Conservation (phyloP, 208 protist genomes). For the Leishmania braziliensis region DNA sequence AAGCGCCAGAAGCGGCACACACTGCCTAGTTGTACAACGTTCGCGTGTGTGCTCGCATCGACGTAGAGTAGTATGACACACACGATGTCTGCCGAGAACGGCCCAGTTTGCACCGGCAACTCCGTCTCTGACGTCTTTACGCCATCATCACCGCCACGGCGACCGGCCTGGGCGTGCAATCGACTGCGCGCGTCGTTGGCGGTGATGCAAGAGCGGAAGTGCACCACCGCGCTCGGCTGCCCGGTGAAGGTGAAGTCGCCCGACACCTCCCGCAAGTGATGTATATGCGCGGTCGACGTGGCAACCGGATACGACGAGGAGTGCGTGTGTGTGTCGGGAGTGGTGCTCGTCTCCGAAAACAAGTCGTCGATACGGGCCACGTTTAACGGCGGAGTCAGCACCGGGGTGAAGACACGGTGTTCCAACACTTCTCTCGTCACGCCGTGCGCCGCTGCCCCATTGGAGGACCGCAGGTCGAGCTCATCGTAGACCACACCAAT, state of each 20-base stretch:
- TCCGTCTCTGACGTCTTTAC: constrained; percentile 5
- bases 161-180: constrained; percentile 3
- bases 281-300: constrained; percentile 33
- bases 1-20: constrained; percentile 82
- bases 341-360: constrained; percentile 47
- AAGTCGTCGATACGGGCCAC: constrained; percentile 33
- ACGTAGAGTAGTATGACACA: constrained; percentile 78
- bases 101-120: constrained; percentile 59
- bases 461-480: constrained; percentile 4
- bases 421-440: constrained; percentile 14
- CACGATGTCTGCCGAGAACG: constrained; percentile 75
- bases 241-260: constrained; percentile 71
- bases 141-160: not conserved
- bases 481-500: constrained; percentile 54
- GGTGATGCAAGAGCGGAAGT: constrained; percentile 80
- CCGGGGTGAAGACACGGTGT: constrained; percentile 15
- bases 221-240: constrained; percentile 63
- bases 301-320: constrained; percentile 37
- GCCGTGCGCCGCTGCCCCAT: constrained; percentile 8
- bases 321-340: constrained; percentile 40
- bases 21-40: constrained; percentile 65
- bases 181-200: constrained; percentile 28
- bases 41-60: constrained; percentile 42
- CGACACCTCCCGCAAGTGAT: constrained; percentile 39
- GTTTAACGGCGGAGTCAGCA: constrained; percentile 5